These are phyloP conservation scores for Calonectria hawksworthii DNA, from an alignment of 2,329 filamentous ascomycete genomes.

Conservation along the genomic window DNA sequence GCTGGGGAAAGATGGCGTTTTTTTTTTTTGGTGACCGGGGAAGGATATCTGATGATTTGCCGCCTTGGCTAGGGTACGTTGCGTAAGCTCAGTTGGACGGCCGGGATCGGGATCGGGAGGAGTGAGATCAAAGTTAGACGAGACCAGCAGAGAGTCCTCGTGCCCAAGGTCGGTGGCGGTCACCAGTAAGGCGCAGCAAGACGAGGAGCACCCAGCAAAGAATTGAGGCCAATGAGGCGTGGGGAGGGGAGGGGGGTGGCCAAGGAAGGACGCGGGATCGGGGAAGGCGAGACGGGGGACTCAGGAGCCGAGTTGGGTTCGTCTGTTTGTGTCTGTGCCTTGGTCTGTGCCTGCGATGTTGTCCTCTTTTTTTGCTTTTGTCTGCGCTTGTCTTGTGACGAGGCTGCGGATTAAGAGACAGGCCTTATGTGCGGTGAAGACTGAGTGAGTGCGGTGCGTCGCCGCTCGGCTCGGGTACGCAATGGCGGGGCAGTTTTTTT, in stretches of 20 bases:
- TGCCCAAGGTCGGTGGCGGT: constrained; percentile 3
- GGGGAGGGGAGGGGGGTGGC: neutral
- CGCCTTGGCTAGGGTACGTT: neutral
- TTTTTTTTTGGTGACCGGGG: neutral
- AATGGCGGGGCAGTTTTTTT: constrained; percentile 10
- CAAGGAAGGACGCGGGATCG: constrained; percentile 6
- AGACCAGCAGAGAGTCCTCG: neutral
- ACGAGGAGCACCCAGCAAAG: neutral
- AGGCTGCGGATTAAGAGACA: neutral
- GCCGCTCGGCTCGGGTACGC: constrained; percentile 21
- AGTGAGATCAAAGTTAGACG: neutral
- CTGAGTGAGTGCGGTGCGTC: constrained; percentile 16
- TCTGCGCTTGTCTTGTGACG: neutral
- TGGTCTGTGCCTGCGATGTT: neutral
- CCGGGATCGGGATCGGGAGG: neutral
- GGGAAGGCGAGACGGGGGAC: constrained; percentile 3
- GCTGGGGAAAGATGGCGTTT: neutral
- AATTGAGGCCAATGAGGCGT: constrained; percentile 3
- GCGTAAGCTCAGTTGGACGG: neutral
- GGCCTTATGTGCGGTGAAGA: constrained; percentile 33
- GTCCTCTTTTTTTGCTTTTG: neutral
- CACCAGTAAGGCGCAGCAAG: neutral
- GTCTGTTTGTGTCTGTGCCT: constrained; percentile 1
- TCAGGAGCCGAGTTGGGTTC: neutral
- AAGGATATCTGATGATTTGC: constrained; percentile 8